These are phyloP conservation scores for Fusarium azukiicola DNA, from an alignment of 2,329 filamentous ascomycete genomes.

Conservation along the genomic window DNA sequence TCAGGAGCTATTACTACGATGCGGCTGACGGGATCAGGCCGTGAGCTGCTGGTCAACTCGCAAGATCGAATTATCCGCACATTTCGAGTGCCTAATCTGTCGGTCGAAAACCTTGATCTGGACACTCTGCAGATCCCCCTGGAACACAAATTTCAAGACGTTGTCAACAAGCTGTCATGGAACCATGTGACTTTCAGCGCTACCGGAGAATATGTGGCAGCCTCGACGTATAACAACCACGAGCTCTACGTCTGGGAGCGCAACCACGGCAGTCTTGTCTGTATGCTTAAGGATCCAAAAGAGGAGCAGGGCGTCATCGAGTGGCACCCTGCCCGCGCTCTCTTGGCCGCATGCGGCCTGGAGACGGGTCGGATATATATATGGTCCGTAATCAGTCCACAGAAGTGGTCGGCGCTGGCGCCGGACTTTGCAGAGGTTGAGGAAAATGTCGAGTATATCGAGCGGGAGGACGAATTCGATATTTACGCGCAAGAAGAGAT, in stretches of 20 bases:
- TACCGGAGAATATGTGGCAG: conserved; percentile 96
- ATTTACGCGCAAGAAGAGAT: conserved; percentile 98
- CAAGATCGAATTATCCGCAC: conserved; percentile 98
- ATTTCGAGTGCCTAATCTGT: conserved; percentile 91
- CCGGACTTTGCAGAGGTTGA: conserved; percentile 99
- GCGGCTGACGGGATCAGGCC: conserved; percentile 89
- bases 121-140: conserved; percentile 94
- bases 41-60: conserved; percentile 94
- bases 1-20: conserved; percentile 93
- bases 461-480: conserved; percentile 98
- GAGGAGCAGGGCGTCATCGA: conserved; percentile 98
- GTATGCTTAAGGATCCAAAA: conserved; percentile 97
- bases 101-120: conserved; percentile 85
- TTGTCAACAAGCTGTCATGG: conserved; percentile 97
- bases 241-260: conserved; percentile 99
- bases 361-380: conserved; percentile 97
- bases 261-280: conserved; percentile 94
- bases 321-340: conserved; percentile 94
- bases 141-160: conserved; percentile 99
- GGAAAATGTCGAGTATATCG: conserved; percentile 98
- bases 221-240: conserved; percentile 98
- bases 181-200: conserved; percentile 98
- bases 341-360: conserved; percentile 94
- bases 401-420: conserved; percentile 98
- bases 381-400: conserved; percentile 97